These are phyloP conservation scores for Echeveria elegans DNA, from an alignment of 164 flowering plant genomes.

Conservation along the genomic window DNA sequence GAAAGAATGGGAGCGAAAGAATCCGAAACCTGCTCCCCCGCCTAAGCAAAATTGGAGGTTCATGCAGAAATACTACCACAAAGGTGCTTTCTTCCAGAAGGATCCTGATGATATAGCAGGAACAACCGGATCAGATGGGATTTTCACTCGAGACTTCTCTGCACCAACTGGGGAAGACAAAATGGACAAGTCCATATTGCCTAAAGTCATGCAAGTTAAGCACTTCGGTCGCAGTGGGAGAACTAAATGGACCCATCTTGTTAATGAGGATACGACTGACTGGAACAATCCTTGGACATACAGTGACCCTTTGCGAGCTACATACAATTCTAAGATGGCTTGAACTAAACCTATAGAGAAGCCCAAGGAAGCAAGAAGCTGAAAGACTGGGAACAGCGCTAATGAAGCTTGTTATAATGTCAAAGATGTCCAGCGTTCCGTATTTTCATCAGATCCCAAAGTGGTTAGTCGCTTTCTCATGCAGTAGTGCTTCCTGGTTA, in stretches of 20 bases:
- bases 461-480: not conserved
- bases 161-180: slow-evolving; percentile 90
- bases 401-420: not conserved
- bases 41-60: slow-evolving; percentile 83
- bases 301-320: slow-evolving; percentile 78
- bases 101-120: slow-evolving; percentile 46
- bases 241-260: slow-evolving; percentile 95
- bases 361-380: slow-evolving; percentile 86
- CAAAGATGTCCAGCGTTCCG: not conserved
- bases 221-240: slow-evolving; percentile 97
- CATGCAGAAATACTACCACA: slow-evolving; percentile 95
- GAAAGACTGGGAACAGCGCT: slow-evolving; percentile 50
- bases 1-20: slow-evolving; percentile 90
- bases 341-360: slow-evolving; percentile 65
- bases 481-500: not conserved
- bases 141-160: slow-evolving; percentile 68
- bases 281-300: slow-evolving; percentile 93
- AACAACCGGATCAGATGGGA: slow-evolving; percentile 42
- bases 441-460: not conserved
- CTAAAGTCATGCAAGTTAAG: slow-evolving; percentile 94
- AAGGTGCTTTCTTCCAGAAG: slow-evolving; percentile 86
- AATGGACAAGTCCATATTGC: slow-evolving; percentile 76
- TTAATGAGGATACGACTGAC: slow-evolving; percentile 90
- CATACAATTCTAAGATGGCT: slow-evolving; percentile 87
- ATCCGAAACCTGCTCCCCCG: slow-evolving; percentile 49